Evolutionary conservation across 2,329 filamentous ascomycete species (phyloP).

Genomic region (Daldinia eschscholtzii): DNA sequence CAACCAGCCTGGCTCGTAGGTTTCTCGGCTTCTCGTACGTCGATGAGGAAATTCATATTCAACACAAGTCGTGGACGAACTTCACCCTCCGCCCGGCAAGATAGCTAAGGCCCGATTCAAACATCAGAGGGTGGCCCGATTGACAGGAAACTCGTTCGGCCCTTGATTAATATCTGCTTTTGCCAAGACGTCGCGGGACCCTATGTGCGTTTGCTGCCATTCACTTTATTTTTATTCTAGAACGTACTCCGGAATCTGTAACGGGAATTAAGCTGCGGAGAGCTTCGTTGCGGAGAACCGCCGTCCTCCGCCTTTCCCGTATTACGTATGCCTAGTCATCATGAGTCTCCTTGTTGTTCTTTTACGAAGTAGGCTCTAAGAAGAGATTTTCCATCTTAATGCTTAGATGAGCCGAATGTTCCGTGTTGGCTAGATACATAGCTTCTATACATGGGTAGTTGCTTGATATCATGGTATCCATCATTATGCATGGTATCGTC

Average conservation of each 20-base stretch:
- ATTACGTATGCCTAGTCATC: not conserved
- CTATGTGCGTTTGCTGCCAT: slow-evolving; percentile 43
- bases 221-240: slow-evolving; percentile 40
- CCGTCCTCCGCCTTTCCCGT: slow-evolving; percentile 18
- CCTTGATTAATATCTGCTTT: slow-evolving; percentile 38
- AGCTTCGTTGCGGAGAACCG: slow-evolving; percentile 35
- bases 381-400: not conserved
- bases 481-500: not conserved
- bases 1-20: slow-evolving; percentile 30
- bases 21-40: slow-evolving; percentile 13
- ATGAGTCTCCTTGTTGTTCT: not conserved
- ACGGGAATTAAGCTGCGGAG: slow-evolving; percentile 34
- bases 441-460: not conserved
- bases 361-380: not conserved
- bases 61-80: slow-evolving; percentile 18
- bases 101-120: slow-evolving; percentile 41
- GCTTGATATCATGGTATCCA: not conserved
- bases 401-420: not conserved
- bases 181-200: slow-evolving; percentile 45
- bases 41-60: not conserved
- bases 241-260: slow-evolving; percentile 35
- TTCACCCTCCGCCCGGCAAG: slow-evolving; percentile 26
- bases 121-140: slow-evolving; percentile 44
- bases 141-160: slow-evolving; percentile 41
- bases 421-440: slow-evolving; percentile 5